phyloP scores from a whole-genome alignment of 2,329 filamentous ascomycete species.

The Sporothrix sp. region DNA sequence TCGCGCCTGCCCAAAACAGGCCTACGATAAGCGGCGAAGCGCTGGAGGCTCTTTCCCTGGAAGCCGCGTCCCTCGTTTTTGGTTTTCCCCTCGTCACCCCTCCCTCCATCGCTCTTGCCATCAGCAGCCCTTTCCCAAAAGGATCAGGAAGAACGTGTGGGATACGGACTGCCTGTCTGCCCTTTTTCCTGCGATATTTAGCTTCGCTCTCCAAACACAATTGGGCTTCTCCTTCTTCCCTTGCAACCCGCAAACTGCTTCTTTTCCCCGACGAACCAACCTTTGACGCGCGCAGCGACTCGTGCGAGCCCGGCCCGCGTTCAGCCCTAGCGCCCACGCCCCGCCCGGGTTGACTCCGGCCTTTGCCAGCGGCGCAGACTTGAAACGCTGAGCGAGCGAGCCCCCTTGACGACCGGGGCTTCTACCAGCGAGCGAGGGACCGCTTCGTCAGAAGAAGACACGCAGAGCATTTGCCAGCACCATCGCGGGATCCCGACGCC shows the following conservation, averaged over 20 bases:
- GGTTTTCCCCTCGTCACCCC: conserved; percentile 4
- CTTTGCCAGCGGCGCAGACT: not conserved
- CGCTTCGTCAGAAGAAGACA: too few species aligned
- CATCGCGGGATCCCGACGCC: too few species aligned
- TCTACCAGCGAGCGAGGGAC: too few species aligned
- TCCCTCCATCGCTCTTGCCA: not conserved
- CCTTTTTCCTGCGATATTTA: not conserved
- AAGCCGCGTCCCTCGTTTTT: too few species aligned
- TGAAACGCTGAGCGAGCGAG: conserved; percentile 3
- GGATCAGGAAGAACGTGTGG: not conserved
- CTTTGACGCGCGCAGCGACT: too few species aligned
- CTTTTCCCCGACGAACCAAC: too few species aligned
- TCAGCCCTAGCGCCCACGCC: too few species aligned
- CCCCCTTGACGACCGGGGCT: too few species aligned
- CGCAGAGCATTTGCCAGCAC: too few species aligned
- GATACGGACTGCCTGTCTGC: not conserved
- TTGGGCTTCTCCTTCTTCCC: not conserved
- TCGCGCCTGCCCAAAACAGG: not conserved
- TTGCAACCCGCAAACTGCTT: too few species aligned
- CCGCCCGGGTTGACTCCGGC: not conserved
- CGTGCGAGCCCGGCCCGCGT: not conserved
- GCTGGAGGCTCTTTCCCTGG: too few species aligned
- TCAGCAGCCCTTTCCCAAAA: not conserved
- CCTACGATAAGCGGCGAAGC: not conserved
- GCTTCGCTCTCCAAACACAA: not conserved